Evolutionary conservation across 2,329 filamentous ascomycete genomes (phyloP).

Genomic region (Hypoxylon sp.): DNA sequence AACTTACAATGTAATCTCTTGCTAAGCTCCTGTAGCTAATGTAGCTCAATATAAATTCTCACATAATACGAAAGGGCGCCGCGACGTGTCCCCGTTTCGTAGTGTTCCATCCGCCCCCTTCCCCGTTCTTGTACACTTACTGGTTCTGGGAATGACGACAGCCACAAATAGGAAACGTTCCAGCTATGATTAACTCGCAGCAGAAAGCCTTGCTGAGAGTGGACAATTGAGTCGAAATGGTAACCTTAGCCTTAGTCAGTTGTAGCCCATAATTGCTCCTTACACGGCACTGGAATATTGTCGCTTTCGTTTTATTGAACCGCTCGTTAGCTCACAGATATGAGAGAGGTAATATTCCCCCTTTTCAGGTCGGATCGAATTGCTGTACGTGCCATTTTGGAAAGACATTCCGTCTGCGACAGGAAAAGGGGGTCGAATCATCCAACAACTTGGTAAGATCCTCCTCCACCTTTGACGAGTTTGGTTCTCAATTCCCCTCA

Average conservation of each 20-base stretch:
- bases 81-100: conserved; percentile 42
- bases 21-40: conserved; percentile 21
- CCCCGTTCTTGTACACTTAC: conserved; percentile 14
- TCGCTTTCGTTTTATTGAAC: conserved; percentile 6
- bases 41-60: conserved; percentile 37
- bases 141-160: conserved; percentile 26
- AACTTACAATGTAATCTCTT: conserved; percentile 16
- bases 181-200: conserved; percentile 26
- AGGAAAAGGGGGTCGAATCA: conserved; percentile 18
- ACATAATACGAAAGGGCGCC: conserved; percentile 41
- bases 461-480: conserved; percentile 23
- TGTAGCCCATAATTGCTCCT: conserved; percentile 6
- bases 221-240: conserved; percentile 16
- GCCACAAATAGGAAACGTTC: conserved; percentile 27
- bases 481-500: conserved; percentile 22
- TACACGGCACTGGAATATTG: conserved; percentile 8
- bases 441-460: conserved; percentile 25
- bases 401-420: conserved; percentile 28
- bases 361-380: conserved; percentile 6
- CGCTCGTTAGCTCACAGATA: conserved; percentile 2
- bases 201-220: conserved; percentile 19
- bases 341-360: conserved; percentile 4
- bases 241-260: conserved; percentile 10
- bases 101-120: conserved; percentile 40
- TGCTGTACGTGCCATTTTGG: conserved; percentile 17